Conservation (phyloP, 768 basidiomycete species). For the Rhodotorula kratochvilovae region DNA sequence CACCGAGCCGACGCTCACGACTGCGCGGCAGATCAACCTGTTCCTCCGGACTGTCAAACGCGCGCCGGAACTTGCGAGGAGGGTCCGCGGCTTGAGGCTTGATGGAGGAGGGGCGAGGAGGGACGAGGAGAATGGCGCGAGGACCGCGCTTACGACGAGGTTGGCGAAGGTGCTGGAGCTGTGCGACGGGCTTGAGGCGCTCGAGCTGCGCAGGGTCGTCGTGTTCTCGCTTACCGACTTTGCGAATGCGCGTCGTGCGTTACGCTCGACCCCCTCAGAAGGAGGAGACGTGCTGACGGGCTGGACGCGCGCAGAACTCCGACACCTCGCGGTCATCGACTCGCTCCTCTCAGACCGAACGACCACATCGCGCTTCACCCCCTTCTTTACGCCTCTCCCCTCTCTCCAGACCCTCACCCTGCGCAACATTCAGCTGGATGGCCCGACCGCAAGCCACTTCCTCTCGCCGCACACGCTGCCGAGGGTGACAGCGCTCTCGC, state of each 20-base stretch:
- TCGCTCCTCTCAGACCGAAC: slow-evolving; percentile 16
- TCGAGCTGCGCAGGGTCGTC: neutral
- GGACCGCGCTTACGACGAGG: slow-evolving; percentile 21
- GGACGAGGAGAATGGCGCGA: neutral
- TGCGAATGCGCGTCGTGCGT: neutral
- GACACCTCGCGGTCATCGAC: slow-evolving; percentile 8
- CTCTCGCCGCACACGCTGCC: slow-evolving; percentile 5
- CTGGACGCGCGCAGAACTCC: neutral
- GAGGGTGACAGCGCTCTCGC: neutral
- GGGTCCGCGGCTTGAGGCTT: neutral
- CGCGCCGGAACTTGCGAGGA: neutral
- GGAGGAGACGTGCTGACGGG: neutral
- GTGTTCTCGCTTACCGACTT: slow-evolving; percentile 17
- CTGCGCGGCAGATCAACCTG: slow-evolving; percentile 7
- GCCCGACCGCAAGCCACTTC: slow-evolving; percentile 20
- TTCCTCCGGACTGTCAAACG: slow-evolving; percentile 11
- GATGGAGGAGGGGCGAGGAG: neutral
- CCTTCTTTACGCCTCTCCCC: slow-evolving; percentile 7
- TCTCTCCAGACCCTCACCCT: slow-evolving; percentile 12
- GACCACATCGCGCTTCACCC: slow-evolving; percentile 11
- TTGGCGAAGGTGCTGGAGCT: slow-evolving; percentile 12
- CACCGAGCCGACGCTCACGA: neutral
- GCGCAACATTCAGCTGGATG: slow-evolving; percentile 1
- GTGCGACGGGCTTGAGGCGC: neutral
- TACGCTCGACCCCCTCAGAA: too few species aligned